A percentile compares a stretch with the other conserved stretches of the same genome.
Conservation (phyloP, 179 eudicot genomes). For the Vitellaria paradoxa region DNA sequence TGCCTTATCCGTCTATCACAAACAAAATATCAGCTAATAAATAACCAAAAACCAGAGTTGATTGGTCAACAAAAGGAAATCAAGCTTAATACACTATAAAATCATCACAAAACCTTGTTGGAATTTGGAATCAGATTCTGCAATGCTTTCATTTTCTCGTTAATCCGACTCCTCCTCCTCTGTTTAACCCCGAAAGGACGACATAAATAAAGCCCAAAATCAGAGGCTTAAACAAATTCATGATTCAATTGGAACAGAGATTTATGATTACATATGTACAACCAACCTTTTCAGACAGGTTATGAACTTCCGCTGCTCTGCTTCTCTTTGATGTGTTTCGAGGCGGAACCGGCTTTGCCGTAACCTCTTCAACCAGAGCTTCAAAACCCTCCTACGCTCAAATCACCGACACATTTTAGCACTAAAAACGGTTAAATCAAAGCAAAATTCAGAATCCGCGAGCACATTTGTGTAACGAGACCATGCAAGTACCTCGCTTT, state of each 20-base stretch:
- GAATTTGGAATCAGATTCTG: slow-evolving; percentile 89
- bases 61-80: neutral
- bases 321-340: slow-evolving; percentile 64
- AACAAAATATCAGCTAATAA: neutral
- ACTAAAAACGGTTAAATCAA: neutral
- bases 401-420: neutral
- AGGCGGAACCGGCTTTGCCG: slow-evolving; percentile 20
- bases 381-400: slow-evolving; percentile 51
- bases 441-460: neutral
- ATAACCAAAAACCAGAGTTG: neutral
- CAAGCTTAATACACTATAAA: neutral
- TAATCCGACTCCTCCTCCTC: slow-evolving; percentile 91
- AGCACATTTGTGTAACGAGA: neutral
- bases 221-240: neutral
- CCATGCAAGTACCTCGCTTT: slow-evolving; percentile 55
- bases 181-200: slow-evolving; percentile 24
- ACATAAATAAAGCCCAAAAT: neutral
- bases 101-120: slow-evolving; percentile 53
- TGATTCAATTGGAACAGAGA: neutral
- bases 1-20: slow-evolving; percentile 79
- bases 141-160: slow-evolving; percentile 92
- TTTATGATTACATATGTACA: neutral
- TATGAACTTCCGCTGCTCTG: slow-evolving; percentile 92
- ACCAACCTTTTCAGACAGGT: slow-evolving; percentile 82
- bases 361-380: slow-evolving; percentile 42